These are phyloP conservation scores for Uronychia setigera DNA, from an alignment of 73 alveolate genomes.

Conservation along the genomic window DNA sequence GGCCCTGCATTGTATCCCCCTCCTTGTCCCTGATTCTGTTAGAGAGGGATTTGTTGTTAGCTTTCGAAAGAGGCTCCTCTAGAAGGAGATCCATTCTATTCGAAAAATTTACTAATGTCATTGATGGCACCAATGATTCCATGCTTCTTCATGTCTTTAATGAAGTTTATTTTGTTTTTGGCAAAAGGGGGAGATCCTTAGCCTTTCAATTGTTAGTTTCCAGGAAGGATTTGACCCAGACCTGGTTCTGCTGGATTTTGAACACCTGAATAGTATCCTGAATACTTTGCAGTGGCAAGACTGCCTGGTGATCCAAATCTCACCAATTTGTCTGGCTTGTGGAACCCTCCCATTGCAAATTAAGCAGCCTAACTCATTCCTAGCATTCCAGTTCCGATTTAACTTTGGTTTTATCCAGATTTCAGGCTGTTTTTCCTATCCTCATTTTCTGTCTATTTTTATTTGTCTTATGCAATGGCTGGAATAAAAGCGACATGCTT, in stretches of 20 bases:
- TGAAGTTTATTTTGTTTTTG: neutral
- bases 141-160: slow-evolving; percentile 48
- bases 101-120: slow-evolving; percentile 18
- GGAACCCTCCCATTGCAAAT: neutral
- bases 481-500: neutral
- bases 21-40: neutral
- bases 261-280: too few species aligned
- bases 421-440: neutral
- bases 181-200: neutral
- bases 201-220: too few species aligned
- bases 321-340: neutral
- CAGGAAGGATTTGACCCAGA: too few species aligned
- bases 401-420: neutral
- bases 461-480: neutral
- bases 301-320: neutral
- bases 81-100: neutral
- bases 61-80: neutral
- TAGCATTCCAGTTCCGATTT: slow-evolving; percentile 1
- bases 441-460: neutral
- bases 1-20: neutral
- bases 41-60: neutral
- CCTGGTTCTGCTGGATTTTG: too few species aligned
- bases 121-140: slow-evolving; percentile 30
- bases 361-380: neutral
- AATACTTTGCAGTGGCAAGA: neutral